These are phyloP conservation scores for Coix lacrymajobi DNA, from an alignment of 176 grass and related monocot species.

Conservation along the genomic window DNA sequence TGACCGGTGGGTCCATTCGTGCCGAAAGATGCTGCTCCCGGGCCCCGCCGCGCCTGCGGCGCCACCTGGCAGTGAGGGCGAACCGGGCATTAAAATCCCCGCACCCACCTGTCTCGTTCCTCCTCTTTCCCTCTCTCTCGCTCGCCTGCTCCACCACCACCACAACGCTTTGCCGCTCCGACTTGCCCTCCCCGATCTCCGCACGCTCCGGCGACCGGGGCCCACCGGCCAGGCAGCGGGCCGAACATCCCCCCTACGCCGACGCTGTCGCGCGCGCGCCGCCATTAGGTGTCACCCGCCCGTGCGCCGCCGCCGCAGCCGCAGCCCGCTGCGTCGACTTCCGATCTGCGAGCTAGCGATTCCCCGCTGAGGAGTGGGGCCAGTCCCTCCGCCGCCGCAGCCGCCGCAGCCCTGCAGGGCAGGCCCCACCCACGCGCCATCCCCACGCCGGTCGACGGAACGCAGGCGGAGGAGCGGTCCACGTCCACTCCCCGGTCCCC, in stretches of 20 bases:
- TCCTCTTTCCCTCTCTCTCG: not conserved
- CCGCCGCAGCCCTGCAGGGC: not conserved
- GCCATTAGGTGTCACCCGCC: not conserved
- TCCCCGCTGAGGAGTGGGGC: conserved; percentile 15
- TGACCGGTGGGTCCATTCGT: not conserved
- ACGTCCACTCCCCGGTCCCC: not conserved
- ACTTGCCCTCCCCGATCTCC: conserved; percentile 20
- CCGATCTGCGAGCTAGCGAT: conserved; percentile 30
- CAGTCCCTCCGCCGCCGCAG: not conserved
- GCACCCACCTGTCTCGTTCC: not conserved
- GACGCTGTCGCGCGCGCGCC: not conserved
- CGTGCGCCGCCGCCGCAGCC: not conserved
- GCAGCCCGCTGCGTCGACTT: not conserved
- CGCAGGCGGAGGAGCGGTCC: not conserved
- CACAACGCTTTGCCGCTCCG: conserved; percentile 1
- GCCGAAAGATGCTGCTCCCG: not conserved
- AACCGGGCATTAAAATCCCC: conserved; percentile 3
- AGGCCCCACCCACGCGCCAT: not conserved
- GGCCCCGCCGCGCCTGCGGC: not conserved
- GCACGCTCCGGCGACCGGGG: not conserved
- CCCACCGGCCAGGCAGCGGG: not conserved
- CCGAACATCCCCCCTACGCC: not conserved
- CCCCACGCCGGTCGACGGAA: not conserved
- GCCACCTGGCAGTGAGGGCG: not conserved
- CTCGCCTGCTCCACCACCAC: conserved; percentile 30